Evolutionary conservation across 75 land plant genomes (phyloP).

Genomic region (Pseudotsuga menziesii): DNA sequence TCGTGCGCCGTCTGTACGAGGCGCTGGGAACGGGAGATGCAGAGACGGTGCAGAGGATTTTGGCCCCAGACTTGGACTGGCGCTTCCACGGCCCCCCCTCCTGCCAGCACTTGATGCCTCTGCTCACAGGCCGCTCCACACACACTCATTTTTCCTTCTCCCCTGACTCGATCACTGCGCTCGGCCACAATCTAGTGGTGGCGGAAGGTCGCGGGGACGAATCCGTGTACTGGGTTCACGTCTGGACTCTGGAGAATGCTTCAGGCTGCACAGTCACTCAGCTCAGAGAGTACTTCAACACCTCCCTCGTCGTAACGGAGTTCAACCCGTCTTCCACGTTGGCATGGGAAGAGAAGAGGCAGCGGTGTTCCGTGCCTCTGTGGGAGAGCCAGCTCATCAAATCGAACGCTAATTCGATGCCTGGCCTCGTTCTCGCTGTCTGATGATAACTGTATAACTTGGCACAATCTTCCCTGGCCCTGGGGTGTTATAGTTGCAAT

Average conservation of each 20-base stretch:
- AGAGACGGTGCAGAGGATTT: conserved; percentile 30
- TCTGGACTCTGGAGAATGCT: conserved; percentile 63
- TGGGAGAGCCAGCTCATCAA: too few species aligned
- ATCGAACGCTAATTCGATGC: too few species aligned
- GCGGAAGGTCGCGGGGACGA: conserved; percentile 48
- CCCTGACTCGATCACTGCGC: conserved; percentile 10
- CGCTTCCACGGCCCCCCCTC: conserved; percentile 94
- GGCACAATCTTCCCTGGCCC: too few species aligned
- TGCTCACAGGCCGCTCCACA: conserved; percentile 61
- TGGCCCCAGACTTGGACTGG: conserved; percentile 81
- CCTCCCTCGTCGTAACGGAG: conserved; percentile 50
- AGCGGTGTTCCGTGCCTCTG: too few species aligned
- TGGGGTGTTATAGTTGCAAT: too few species aligned
- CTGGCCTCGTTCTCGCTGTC: too few species aligned
- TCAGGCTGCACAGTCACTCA: conserved; percentile 41
- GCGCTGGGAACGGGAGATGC: conserved; percentile 52
- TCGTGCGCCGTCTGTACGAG: conserved; percentile 50
- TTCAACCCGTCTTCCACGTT: conserved; percentile 13
- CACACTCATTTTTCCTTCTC: conserved; percentile 16
- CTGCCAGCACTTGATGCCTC: conserved; percentile 72
- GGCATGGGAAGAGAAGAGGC: too few species aligned
- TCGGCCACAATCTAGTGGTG: conserved; percentile 30
- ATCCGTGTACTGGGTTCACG: conserved; percentile 57
- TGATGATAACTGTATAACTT: too few species aligned
- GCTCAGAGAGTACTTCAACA: conserved; percentile 70